Conservation (phyloP, 2,329 filamentous ascomycete genomes). For the Geosmithia morbida region DNA sequence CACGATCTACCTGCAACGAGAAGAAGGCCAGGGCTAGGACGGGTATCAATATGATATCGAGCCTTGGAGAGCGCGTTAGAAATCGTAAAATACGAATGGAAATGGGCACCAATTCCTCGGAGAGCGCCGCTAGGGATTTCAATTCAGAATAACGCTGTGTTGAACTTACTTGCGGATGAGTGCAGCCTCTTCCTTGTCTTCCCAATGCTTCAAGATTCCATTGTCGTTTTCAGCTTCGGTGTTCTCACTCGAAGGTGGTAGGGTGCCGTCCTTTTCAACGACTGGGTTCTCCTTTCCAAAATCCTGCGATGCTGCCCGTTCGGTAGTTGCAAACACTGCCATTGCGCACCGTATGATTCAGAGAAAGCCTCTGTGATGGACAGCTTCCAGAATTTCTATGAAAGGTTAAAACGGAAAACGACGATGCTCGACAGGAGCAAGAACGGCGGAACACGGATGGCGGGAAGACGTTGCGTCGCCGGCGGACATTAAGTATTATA, state of each 20-base stretch:
- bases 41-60: constrained; percentile 7
- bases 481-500: too few relatives aligned
- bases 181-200: neutral
- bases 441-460: too few relatives aligned
- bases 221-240: neutral
- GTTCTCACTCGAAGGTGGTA: neutral
- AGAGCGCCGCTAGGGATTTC: neutral
- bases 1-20: constrained; percentile 11
- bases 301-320: neutral
- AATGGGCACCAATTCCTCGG: neutral
- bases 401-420: too few relatives aligned
- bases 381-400: too few relatives aligned
- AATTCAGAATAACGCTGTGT: neutral
- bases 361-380: too few relatives aligned
- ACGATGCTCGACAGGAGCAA: too few relatives aligned
- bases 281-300: neutral
- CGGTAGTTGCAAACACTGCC: neutral
- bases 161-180: neutral
- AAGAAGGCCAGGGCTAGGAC: constrained; percentile 7
- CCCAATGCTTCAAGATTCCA: neutral
- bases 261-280: neutral
- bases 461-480: too few relatives aligned
- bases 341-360: neutral
- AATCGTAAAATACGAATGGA: too few relatives aligned
- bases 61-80: neutral